Evolutionary conservation across 495 filamentous ascomycete genomes (phyloP), one percentile per base, ranked within the genome.

Genomic region (Thermothielavioides terrestris): DNA sequence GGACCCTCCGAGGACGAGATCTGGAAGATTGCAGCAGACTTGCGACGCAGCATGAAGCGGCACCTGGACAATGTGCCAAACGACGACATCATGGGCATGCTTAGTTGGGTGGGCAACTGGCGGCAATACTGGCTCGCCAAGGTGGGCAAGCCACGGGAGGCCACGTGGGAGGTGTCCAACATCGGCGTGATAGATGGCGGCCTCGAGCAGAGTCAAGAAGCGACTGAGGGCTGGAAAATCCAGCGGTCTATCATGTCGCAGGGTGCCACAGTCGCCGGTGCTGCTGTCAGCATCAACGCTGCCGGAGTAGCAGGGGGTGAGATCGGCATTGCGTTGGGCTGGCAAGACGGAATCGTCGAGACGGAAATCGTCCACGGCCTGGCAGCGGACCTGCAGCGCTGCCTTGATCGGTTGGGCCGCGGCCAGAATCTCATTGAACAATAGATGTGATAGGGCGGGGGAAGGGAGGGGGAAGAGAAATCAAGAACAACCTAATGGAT

Each of bases 121-220:
- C 48, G 53, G 12, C 18, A 49, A 11, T 58, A 58, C 44, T 57
- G 61, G 46, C 63, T 58, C 6, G 50, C 55, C 8, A 58, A 56
- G 47, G 37, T 53, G 12, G 54, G 52, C 35, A 60, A 63, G 52
- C 56, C 57, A 5, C 55, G 69, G 18, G 22, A 31, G 7, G 41
- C 48, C 1, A 55, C 66, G 12, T 62, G 61, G 49, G 61, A 58
- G 11, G 54, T 72, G 8, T 63, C 61, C 15, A 72, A 72, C 40
- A 35, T 70, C 7, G 66, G 66, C 15, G 48, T 46, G 8, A 46
- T 39, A 48, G 56, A 3, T 31, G 61, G 41, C 48, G 63, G 17
- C 12, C 28, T 27, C 15, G 22, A 11, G 12, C 44, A 27, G 8
- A 22, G 12, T 1, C 25, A 51, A 20, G 34, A 10, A 12, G 42